Evolutionary conservation across 2,329 filamentous ascomycete species (phyloP).

Genomic region (Colletotrichum paranaense): DNA sequence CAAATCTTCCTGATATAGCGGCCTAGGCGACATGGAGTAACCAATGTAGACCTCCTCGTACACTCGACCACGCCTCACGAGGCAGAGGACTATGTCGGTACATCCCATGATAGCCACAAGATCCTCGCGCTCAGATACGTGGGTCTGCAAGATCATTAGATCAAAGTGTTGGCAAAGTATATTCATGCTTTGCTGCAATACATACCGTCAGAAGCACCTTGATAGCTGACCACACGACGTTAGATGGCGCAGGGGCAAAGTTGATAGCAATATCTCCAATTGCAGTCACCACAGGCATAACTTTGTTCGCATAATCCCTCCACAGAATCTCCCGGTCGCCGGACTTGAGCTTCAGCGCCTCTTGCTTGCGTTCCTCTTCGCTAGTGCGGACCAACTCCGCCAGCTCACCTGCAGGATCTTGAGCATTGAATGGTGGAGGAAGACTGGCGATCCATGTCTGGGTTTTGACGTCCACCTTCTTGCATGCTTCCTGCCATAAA

Average conservation of each 20-base stretch:
- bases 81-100: not conserved
- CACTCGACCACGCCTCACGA: not conserved
- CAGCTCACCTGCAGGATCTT: not conserved
- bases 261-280: not conserved
- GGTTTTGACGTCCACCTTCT: not conserved
- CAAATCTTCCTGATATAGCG: not conserved
- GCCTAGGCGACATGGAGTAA: not conserved
- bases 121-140: not conserved
- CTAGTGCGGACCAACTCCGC: not conserved
- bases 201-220: not conserved
- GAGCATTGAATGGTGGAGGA: rapidly evolving
- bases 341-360: not conserved
- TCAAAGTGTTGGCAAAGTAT: not conserved
- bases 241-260: not conserved
- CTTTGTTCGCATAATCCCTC: not conserved
- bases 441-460: not conserved
- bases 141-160: not conserved
- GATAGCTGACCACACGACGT: not conserved
- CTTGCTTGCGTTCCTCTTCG: not conserved
- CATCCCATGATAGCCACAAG: not conserved
- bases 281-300: not conserved
- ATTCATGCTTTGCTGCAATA: not conserved
- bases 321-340: not conserved
- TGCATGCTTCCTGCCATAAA: not conserved
- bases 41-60: not conserved